phyloP scores from a whole-genome alignment of 345 rosid genomes.

The Viola odorata region DNA sequence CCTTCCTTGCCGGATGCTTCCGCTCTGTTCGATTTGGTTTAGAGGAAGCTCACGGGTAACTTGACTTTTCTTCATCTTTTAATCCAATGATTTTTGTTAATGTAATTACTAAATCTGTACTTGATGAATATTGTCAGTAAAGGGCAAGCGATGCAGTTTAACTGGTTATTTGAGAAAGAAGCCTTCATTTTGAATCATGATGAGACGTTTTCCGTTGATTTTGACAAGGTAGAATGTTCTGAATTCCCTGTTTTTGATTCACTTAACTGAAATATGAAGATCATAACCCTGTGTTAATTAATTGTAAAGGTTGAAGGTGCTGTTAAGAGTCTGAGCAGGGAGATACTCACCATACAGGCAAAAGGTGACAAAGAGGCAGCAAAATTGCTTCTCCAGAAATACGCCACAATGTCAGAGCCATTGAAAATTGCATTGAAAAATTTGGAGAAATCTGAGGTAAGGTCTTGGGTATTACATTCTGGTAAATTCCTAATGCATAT shows the following conservation, averaged over 20 bases:
- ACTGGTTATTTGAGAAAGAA: conserved; percentile 82
- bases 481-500: not conserved
- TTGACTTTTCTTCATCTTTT: conserved; percentile 12
- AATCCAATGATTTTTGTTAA: not conserved
- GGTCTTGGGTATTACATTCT: not conserved
- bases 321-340: conserved; percentile 77
- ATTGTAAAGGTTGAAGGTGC: conserved; percentile 58
- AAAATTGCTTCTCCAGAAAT: conserved; percentile 48
- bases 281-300: conserved; percentile 12
- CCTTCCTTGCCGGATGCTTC: conserved; percentile 90
- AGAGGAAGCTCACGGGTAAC: conserved; percentile 94
- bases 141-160: conserved; percentile 92
- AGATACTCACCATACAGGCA: conserved; percentile 79
- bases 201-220: conserved; percentile 69
- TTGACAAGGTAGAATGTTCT: conserved; percentile 52
- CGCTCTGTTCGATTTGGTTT: conserved; percentile 89
- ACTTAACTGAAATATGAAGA: not conserved
- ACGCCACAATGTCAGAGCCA: conserved; percentile 58
- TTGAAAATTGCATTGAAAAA: conserved; percentile 56
- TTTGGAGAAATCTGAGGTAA: conserved; percentile 60
- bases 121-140: conserved; percentile 38
- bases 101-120: conserved; percentile 14
- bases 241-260: conserved; percentile 1
- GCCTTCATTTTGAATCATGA: conserved; percentile 61
- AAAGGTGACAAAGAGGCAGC: conserved; percentile 81